Conservation (phyloP, 148 eudicot species). For the Camellia granthamiana region DNA sequence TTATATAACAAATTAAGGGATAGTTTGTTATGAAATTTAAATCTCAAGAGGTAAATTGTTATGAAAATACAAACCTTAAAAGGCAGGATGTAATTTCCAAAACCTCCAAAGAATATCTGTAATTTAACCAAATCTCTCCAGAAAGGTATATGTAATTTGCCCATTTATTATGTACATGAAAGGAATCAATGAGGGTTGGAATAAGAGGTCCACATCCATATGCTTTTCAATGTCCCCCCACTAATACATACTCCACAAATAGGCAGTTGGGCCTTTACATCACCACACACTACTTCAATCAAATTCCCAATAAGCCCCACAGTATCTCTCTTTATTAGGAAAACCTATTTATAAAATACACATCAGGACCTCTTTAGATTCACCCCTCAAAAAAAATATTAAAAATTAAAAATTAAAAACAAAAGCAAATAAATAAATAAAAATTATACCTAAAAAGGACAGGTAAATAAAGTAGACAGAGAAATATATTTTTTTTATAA, state of each 20-base stretch:
- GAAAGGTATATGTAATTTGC: too few relatives aligned
- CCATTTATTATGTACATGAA: not conserved
- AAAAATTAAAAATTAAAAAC: slow-evolving; percentile 8
- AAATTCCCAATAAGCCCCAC: not conserved
- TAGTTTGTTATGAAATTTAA: too few relatives aligned
- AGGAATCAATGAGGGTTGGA: not conserved
- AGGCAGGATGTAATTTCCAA: too few relatives aligned
- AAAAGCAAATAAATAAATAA: not conserved
- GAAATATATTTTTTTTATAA: too few relatives aligned
- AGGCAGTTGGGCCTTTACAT: not conserved
- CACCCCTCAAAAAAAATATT: slow-evolving; percentile 9
- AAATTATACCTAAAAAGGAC: not conserved
- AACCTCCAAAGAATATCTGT: too few relatives aligned
- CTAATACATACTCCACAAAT: not conserved
- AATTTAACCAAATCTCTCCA: too few relatives aligned
- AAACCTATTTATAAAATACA: slow-evolving; percentile 16
- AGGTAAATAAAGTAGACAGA: too few relatives aligned
- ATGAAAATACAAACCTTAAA: too few relatives aligned
- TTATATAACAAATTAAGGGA: too few relatives aligned
- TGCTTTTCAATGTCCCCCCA: not conserved
- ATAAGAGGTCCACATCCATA: not conserved
- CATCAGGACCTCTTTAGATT: slow-evolving; percentile 13
- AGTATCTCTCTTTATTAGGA: slow-evolving; percentile 4
- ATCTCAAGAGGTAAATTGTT: too few relatives aligned
- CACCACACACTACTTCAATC: not conserved